A percentile compares a stretch with the other conserved stretches of the same genome.
Conservation (phyloP, 306 rosid species). For the Glycyrrhiza uralensis region DNA sequence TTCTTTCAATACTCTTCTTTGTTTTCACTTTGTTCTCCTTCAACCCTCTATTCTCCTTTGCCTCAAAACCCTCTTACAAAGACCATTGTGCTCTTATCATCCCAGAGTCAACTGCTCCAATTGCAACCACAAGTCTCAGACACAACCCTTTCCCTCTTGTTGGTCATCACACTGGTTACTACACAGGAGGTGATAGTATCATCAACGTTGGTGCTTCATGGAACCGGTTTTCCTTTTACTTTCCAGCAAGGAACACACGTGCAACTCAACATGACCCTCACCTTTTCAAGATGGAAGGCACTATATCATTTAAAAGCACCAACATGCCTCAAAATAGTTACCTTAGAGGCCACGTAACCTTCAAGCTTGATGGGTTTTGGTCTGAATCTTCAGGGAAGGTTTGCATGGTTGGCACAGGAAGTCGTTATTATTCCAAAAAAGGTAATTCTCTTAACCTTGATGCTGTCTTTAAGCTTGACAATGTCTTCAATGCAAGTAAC, state of each 20-base stretch:
- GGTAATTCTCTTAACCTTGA: slow-evolving; percentile 9
- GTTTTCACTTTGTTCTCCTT: background rate
- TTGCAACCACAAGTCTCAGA: background rate
- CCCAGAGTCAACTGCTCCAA: slow-evolving; percentile 6
- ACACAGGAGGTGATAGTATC: slow-evolving; percentile 21
- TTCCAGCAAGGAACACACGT: background rate
- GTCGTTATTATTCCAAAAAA: background rate
- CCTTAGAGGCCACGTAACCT: background rate
- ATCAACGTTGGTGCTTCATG: background rate
- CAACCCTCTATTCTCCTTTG: slow-evolving; percentile 11
- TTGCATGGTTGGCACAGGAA: slow-evolving; percentile 52
- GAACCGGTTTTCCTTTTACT: background rate
- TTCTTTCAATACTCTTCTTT: slow-evolving; percentile 23
- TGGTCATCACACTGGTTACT: slow-evolving; percentile 25
- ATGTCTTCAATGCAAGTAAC: slow-evolving; percentile 29
- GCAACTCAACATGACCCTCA: slow-evolving; percentile 27
- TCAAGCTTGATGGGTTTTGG: slow-evolving; percentile 53
- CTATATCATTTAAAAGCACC: background rate
- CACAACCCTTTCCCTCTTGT: background rate
- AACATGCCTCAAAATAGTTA: background rate
- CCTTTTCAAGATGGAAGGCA: slow-evolving; percentile 35
- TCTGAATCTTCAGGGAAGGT: slow-evolving; percentile 45
- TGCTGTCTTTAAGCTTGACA: slow-evolving; percentile 45
- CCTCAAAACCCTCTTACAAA: slow-evolving; percentile 20
- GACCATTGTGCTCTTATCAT: slow-evolving; percentile 44